phyloP scores from a whole-genome alignment of 2,329 filamentous ascomycete genomes.

The Hypoxylon sp. region DNA sequence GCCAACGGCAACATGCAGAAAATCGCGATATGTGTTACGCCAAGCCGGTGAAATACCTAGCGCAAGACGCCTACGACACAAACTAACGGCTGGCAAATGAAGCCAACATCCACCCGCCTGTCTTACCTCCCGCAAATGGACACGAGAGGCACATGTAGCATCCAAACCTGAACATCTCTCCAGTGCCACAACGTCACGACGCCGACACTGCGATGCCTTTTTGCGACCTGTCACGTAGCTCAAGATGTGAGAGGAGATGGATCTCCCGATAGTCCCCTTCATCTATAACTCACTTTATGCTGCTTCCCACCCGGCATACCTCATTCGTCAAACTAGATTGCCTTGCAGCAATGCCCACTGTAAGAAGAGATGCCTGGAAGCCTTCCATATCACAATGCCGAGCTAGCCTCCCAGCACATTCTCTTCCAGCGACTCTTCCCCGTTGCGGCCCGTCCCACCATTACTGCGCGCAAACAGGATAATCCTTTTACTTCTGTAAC shows the following conservation, averaged over 20 bases:
- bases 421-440: conserved; percentile 7
- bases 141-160: conserved; percentile 41
- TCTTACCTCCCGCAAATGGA: conserved; percentile 46
- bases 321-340: conserved; percentile 39
- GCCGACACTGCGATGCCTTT: conserved; percentile 24
- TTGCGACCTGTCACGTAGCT: conserved; percentile 48
- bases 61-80: conserved; percentile 33
- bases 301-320: conserved; percentile 44
- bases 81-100: conserved; percentile 36
- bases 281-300: conserved; percentile 44
- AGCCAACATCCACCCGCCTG: conserved; percentile 34
- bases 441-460: conserved; percentile 18
- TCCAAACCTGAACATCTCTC: conserved; percentile 27
- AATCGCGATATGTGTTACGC: conserved; percentile 45
- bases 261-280: conserved; percentile 45
- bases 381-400: conserved; percentile 41
- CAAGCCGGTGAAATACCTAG: conserved; percentile 43
- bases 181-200: conserved; percentile 30
- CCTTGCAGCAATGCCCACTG: conserved; percentile 42
- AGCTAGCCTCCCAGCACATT: conserved; percentile 30
- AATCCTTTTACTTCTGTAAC: conserved; percentile 16
- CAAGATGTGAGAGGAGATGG: conserved; percentile 46
- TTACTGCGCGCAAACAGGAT: conserved; percentile 21
- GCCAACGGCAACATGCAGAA: conserved; percentile 43
- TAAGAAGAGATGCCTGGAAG: conserved; percentile 31